A percentile compares a stretch with the other conserved stretches of the same genome.
phyloP scores from a whole-genome alignment of 2,329 filamentous ascomycete genomes.

The Aspergillus thermomutatus region DNA sequence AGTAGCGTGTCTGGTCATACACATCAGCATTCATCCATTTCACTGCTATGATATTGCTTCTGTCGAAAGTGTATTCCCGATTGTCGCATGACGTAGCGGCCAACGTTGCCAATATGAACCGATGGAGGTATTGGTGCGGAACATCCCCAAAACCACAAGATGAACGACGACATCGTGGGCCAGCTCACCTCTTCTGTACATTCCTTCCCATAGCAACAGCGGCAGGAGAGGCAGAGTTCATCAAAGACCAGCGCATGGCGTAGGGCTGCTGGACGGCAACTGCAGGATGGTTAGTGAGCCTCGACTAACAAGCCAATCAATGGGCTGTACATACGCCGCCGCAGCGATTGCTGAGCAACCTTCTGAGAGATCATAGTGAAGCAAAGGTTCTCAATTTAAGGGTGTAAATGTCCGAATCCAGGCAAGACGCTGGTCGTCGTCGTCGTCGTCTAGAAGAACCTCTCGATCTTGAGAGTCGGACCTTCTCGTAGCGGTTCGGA shows the following conservation, averaged over 20 bases:
- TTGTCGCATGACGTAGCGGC: conserved; percentile 26
- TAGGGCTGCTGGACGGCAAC: conserved; percentile 46
- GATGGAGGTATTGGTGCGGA: background rate
- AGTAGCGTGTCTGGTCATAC: conserved; percentile 27
- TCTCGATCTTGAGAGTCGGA: conserved; percentile 16
- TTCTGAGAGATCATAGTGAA: conserved; percentile 47
- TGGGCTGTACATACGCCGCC: conserved; percentile 43
- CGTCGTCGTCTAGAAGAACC: conserved; percentile 17
- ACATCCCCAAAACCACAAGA: background rate
- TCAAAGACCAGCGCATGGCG: conserved; percentile 40
- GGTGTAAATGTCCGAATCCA: conserved; percentile 6
- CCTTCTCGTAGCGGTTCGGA: conserved; percentile 32
- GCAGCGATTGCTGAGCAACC: conserved; percentile 46
- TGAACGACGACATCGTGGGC: background rate
- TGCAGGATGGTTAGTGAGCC: conserved; percentile 27
- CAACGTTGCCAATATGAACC: background rate
- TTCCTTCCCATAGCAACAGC: conserved; percentile 42
- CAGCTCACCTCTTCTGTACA: conserved; percentile 44
- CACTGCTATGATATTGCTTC: background rate
- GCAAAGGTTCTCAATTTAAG: conserved; percentile 2
- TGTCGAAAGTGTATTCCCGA: background rate
- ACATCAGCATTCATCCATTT: conserved; percentile 4
- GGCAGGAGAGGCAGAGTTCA: conserved; percentile 42
- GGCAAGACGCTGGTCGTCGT: conserved; percentile 11
- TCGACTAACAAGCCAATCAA: conserved; percentile 10